Evolutionary conservation across 2,329 filamentous ascomycete genomes (phyloP).

Genomic region (Exutisphaerella laricina): DNA sequence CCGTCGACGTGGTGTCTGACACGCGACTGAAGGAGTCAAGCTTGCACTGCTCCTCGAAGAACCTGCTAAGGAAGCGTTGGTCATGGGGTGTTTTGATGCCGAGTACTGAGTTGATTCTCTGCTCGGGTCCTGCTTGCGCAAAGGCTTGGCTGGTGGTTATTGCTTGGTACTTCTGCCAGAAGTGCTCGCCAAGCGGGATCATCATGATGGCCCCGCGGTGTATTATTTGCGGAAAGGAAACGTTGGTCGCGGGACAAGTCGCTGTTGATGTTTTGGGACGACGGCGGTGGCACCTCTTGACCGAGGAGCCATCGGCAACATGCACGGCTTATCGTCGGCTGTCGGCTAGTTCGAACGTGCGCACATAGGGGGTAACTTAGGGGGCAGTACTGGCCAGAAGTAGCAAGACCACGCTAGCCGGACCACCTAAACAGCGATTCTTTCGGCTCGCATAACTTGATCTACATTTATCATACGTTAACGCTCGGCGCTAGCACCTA

Average conservation of each 20-base stretch:
- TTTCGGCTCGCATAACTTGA: too few relatives aligned
- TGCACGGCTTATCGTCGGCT: too few relatives aligned
- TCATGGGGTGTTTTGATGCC: conserved; percentile 15
- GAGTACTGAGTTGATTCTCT: conserved; percentile 22
- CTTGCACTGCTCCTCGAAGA: conserved; percentile 22
- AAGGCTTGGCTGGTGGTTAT: conserved; percentile 12
- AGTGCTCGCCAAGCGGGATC: conserved; percentile 12
- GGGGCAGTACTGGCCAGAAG: too few relatives aligned
- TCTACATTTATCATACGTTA: too few relatives aligned
- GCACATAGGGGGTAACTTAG: too few relatives aligned
- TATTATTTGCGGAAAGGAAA: not conserved
- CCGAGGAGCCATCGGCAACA: too few relatives aligned
- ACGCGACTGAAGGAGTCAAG: conserved; percentile 33
- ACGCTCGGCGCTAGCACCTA: too few relatives aligned
- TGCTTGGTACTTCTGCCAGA: conserved; percentile 7
- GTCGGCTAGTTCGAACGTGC: too few relatives aligned
- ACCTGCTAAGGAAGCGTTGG: conserved; percentile 15
- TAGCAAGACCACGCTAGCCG: too few relatives aligned
- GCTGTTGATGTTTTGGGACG: too few relatives aligned
- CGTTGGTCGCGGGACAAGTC: not conserved
- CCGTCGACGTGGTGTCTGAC: conserved; percentile 33
- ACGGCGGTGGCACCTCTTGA: too few relatives aligned
- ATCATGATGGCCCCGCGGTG: conserved; percentile 6
- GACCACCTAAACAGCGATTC: too few relatives aligned
- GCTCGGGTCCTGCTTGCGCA: conserved; percentile 18